Evolutionary conservation across 2,329 filamentous ascomycete genomes (phyloP).

Genomic region (Arachnopeziza araneosa): DNA sequence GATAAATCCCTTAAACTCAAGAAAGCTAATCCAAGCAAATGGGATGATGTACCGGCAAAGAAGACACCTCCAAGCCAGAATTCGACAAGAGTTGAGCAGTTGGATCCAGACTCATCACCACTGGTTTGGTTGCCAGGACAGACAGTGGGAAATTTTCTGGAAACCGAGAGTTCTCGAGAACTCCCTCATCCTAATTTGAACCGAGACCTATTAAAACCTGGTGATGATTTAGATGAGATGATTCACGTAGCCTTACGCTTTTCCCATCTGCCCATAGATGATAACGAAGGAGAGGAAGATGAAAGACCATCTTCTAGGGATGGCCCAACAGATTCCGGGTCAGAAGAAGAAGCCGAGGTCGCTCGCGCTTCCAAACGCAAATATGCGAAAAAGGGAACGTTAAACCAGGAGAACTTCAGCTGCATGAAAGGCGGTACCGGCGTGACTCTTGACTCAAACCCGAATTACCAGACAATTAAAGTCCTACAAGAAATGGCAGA

Average conservation of each 20-base stretch:
- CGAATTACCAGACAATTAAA: conserved; percentile 71
- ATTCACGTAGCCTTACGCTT: conserved; percentile 59
- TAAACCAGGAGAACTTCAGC: conserved; percentile 43
- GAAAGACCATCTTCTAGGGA: conserved; percentile 23
- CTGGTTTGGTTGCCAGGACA: background rate
- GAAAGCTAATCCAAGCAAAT: conserved; percentile 34
- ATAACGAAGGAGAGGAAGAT: conserved; percentile 37
- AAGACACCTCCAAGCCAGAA: conserved; percentile 33
- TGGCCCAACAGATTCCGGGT: conserved; percentile 12
- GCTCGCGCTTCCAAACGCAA: conserved; percentile 9
- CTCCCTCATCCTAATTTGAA: background rate
- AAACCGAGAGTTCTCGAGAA: conserved; percentile 6
- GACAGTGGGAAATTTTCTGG: background rate
- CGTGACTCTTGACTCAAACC: conserved; percentile 43
- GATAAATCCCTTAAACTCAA: conserved; percentile 43
- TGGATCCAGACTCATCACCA: background rate
- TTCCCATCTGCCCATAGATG: conserved; percentile 51
- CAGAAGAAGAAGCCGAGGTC: conserved; percentile 31
- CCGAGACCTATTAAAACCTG: background rate
- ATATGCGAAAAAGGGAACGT: conserved; percentile 4
- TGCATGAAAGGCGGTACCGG: conserved; percentile 49
- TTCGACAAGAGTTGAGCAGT: conserved; percentile 16
- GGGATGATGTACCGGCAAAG: conserved; percentile 35
- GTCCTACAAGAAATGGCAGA: conserved; percentile 72
- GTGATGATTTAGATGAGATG: conserved; percentile 56